Base-by-base conservation (phyloP, 768 basidiomycete species). In the Candolleomyces eurysporus region DNA sequence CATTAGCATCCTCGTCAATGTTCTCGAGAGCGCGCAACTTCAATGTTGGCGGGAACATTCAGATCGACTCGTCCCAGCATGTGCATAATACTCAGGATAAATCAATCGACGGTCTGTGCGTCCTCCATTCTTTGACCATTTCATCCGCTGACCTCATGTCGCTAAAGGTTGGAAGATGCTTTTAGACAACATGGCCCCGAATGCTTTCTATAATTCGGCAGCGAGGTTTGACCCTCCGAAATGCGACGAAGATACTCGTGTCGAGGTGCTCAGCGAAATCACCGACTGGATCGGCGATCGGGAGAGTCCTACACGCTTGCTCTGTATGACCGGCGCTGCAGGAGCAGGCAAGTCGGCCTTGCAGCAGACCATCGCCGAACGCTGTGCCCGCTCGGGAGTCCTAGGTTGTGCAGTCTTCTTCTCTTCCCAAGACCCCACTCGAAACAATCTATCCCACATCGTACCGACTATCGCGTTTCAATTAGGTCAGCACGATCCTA, bases 391-490 rank as follows among this genome's bases (percentile, higher is more conserved):
- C 3, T 39, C 36, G 16, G 40, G 14, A 19, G 40, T 21, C 19
- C 50, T 59, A 5, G 58, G 40, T 10, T 31, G 32, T 17, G 39
- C 49, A n/a, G 19, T 59, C 39, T 59, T 59, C 32, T 59, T 59
- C 32, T 52, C 58, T 39, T 42, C 48, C 8, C 30, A 30, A 48
- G 46, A 48, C 21, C n/a, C 17, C 46, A n/a, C 46, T 14, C 16
- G 49, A 21, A 30, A 59, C 30, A 40, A 51, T n/a, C 32, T 51
- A 3, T 42, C 48, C 16, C 21, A 13, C 13, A 17, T 59, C 9
- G 30, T 51, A n/a, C 26, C 58, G 3, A 39, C 58, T 2, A 51
- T 59, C 36, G 43, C 58, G 17, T 59, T 49, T 45, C 49, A 59
- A 16, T 8, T 59, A 9, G 48, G 48, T 4, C 39, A 40, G n/a